phyloP scores from a whole-genome alignment of 140 eudicot species.

The Oenanthe javanica region DNA sequence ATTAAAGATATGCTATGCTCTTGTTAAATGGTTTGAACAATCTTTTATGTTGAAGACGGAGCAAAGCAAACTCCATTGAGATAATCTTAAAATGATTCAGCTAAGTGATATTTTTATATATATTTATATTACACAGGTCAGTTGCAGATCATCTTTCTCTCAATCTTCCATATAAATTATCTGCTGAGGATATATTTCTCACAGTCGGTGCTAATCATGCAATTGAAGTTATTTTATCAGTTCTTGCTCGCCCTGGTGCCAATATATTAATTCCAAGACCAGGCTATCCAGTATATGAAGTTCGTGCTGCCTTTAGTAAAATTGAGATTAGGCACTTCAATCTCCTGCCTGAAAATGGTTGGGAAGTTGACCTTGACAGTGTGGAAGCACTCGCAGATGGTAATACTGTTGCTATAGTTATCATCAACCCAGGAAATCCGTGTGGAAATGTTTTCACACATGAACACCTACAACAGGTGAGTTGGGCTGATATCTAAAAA shows the following conservation, averaged over 20 bases:
- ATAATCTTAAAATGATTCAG: background rate
- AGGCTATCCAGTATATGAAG: constrained; percentile 39
- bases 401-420: constrained; percentile 40
- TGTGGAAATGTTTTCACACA: constrained; percentile 44
- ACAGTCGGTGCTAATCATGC: constrained; percentile 41
- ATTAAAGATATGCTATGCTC: background rate
- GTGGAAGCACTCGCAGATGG: constrained; percentile 39
- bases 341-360: constrained; percentile 43
- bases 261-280: constrained; percentile 48
- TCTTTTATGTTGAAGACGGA: background rate
- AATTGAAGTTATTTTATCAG: constrained; percentile 33
- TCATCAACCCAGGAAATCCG: constrained; percentile 52
- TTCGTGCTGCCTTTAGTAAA: constrained; percentile 27
- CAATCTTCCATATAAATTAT: constrained; percentile 32
- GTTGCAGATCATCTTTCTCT: constrained; percentile 33
- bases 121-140: constrained; percentile 18
- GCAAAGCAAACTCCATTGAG: background rate
- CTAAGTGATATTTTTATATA: background rate
- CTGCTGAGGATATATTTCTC: constrained; percentile 27
- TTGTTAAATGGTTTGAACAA: background rate
- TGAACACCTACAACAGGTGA: constrained; percentile 39
- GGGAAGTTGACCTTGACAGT: constrained; percentile 49
- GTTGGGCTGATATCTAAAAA: background rate
- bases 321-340: constrained; percentile 35
- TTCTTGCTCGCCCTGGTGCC: constrained; percentile 37